phyloP scores from a whole-genome alignment of 176 grass and related monocot genomes.

The Oryza officinalis region DNA sequence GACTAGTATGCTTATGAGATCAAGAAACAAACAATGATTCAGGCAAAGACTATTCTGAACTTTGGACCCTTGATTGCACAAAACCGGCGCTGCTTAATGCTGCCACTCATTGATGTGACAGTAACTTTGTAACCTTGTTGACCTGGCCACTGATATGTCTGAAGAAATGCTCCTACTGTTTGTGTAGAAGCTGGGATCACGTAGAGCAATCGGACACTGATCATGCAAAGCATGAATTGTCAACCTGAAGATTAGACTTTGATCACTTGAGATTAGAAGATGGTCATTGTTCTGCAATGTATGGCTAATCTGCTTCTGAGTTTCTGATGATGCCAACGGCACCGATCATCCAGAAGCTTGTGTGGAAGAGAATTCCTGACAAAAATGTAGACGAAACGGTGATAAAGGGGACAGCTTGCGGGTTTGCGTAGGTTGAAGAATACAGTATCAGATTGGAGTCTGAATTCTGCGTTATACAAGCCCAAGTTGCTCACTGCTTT shows the following conservation, averaged over 20 bases:
- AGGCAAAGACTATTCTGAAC: constrained; percentile 17
- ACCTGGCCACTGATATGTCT: not conserved
- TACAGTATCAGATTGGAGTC: not conserved
- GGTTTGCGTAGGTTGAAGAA: not conserved
- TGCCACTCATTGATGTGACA: not conserved
- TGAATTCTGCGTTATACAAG: not conserved
- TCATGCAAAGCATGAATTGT: constrained; percentile 22
- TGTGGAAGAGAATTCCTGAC: not conserved
- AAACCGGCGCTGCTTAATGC: not conserved
- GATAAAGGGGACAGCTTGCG: not conserved
- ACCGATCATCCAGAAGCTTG: constrained; percentile 13
- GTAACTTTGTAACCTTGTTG: not conserved
- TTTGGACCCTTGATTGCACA: not conserved
- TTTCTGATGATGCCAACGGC: constrained; percentile 1
- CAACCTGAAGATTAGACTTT: not conserved
- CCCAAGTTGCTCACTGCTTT: constrained; percentile 15
- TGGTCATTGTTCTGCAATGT: not conserved
- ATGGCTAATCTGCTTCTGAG: not conserved
- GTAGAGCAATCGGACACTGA: constrained; percentile 22
- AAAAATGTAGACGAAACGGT: constrained; percentile 21
- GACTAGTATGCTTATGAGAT: constrained; percentile 12
- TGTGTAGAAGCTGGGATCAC: not conserved
- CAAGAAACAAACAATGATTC: not conserved
- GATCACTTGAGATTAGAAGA: not conserved
- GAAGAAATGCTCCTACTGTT: not conserved